Evolutionary conservation across 345 rosid genomes (phyloP), one percentile per base, ranked within the genome.

Genomic region (Pugionium cornutum): DNA sequence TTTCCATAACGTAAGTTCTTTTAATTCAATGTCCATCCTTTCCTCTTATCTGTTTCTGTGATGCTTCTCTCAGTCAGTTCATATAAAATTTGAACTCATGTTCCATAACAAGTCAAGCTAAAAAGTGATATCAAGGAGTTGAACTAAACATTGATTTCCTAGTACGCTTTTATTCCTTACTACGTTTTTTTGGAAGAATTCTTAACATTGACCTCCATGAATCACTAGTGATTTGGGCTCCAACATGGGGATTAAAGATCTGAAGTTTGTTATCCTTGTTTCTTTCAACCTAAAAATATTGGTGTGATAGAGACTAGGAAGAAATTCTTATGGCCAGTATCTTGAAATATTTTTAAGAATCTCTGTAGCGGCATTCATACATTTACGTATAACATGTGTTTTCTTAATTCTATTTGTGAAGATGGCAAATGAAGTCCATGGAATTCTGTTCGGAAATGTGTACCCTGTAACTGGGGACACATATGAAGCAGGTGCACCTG

Each of bases 401-500:
- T 42, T 64, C 71, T 60, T 61, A 54, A 66, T 4, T 67, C 4
- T 72, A 74, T 42, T 45, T 27, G 64, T 67, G 67, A 57, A 95
- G 99, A 95, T 95, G 99, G 97, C 96, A 36, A 39, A 75, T 49
- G 85, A 69, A 5, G 86, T 95, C 69, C 73, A 62, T 64, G 87
- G 79, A 72, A 76, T 84, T 68, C 74, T 91, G 54, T 58, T 62
- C 62, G 48, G 83, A 58, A 78, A 88, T 64, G 87, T 72, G 53
- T 77, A 72, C 53, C 73, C 76, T 58, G 89, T 83, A 56, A 84
- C 79, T 40, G 85, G 95, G 73, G 96, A 62, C 39, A 58, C 76
- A 2, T 79, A 73, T 66, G 79, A 72, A 37, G 67, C 55, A 29
- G 79, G 68, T 58, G 86, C 77, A 58, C 79, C 79, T 42, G 89